Evolutionary conservation across 129 eudicot genomes (phyloP).

Genomic region (Chrysanthemum seticuspe): DNA sequence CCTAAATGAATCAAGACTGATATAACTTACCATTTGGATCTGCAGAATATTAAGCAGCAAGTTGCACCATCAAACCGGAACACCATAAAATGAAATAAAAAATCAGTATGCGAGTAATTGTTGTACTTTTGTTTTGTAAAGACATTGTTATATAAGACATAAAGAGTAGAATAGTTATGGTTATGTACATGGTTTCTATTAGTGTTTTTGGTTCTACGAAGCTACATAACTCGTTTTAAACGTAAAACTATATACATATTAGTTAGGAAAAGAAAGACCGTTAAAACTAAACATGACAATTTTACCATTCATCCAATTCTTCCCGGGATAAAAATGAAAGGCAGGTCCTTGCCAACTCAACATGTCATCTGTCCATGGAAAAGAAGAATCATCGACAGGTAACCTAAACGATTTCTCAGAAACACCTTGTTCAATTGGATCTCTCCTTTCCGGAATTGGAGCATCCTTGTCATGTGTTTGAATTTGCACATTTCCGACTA

Average conservation of each 20-base stretch:
- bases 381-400: constrained; percentile 20
- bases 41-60: constrained; percentile 23
- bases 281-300: not conserved
- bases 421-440: constrained; percentile 49
- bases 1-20: not conserved
- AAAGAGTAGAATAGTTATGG: too few species aligned
- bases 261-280: not conserved
- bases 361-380: constrained; percentile 26
- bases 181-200: too few species aligned
- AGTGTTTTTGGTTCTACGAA: too few species aligned
- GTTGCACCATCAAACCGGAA: constrained; percentile 22
- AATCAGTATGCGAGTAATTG: not conserved
- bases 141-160: too few species aligned
- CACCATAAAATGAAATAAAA: constrained; percentile 18
- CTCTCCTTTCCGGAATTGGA: constrained; percentile 19
- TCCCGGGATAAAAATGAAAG: constrained; percentile 29
- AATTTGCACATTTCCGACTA: constrained; percentile 33
- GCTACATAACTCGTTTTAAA: too few species aligned
- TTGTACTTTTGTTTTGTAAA: too few species aligned
- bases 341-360: constrained; percentile 34
- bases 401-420: constrained; percentile 50
- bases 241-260: too few species aligned
- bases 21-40: constrained; percentile 50
- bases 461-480: constrained; percentile 14
- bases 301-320: constrained; percentile 42